Conservation (phyloP, 805 yeast species). For the Pichia paraexigua region DNA sequence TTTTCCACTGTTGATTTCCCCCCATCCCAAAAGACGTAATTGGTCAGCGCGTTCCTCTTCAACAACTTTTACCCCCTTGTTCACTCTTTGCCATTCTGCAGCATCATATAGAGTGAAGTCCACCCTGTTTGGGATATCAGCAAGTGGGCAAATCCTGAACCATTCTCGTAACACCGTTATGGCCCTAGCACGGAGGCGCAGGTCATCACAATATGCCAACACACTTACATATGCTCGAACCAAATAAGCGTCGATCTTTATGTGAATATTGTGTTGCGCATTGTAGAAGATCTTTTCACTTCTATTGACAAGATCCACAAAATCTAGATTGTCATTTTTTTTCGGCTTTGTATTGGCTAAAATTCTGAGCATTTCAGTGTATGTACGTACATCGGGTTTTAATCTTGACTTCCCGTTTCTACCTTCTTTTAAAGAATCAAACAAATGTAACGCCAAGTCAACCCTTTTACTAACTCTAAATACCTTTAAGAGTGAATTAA, state of each 20-base stretch:
- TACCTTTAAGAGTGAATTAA: slow-evolving; percentile 40
- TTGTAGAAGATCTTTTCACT: slow-evolving; percentile 18
- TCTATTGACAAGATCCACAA: slow-evolving; percentile 12
- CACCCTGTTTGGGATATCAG: slow-evolving; percentile 14
- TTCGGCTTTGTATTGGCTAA: slow-evolving; percentile 11
- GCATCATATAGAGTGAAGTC: slow-evolving; percentile 1
- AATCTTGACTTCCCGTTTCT: slow-evolving; percentile 14
- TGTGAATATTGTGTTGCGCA: slow-evolving; percentile 15
- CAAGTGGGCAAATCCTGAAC: slow-evolving; percentile 21
- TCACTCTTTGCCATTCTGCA: slow-evolving; percentile 2
- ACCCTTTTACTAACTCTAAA: slow-evolving; percentile 34
- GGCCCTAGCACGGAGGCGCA: slow-evolving; percentile 20
- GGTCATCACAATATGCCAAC: slow-evolving; percentile 22
- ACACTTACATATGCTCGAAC: slow-evolving; percentile 20
- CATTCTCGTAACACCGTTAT: slow-evolving; percentile 21
- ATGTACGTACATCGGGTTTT: slow-evolving; percentile 30
- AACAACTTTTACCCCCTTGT: not conserved
- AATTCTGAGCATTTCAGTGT: slow-evolving; percentile 23
- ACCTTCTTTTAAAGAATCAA: slow-evolving; percentile 21
- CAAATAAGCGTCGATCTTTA: slow-evolving; percentile 16
- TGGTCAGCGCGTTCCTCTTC: not conserved
- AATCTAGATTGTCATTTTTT: slow-evolving; percentile 5
- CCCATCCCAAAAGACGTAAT: not conserved
- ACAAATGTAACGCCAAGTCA: slow-evolving; percentile 32
- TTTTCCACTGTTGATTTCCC: not conserved